Conservation (phyloP, 192 early-diverging fungal species). For the Phycomyces blakesleeanus region DNA sequence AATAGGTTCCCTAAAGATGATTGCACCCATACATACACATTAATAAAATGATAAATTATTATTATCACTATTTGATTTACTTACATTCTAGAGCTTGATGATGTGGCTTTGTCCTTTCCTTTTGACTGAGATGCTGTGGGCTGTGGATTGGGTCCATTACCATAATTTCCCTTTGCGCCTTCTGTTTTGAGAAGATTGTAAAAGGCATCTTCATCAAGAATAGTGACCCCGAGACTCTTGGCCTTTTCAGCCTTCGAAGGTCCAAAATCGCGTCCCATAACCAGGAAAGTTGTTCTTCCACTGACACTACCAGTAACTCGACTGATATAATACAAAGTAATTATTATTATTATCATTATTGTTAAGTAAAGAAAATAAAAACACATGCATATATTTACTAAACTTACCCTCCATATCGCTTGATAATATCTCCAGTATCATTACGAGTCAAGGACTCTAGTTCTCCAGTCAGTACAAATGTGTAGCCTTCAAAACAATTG, state of each 20-base stretch:
- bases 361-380: slow-evolving; percentile 1
- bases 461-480: slow-evolving; percentile 96
- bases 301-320: slow-evolving; percentile 71
- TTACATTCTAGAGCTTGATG: background rate
- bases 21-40: too few species aligned
- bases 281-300: slow-evolving; percentile 79
- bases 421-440: slow-evolving; percentile 77
- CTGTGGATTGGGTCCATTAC: too few species aligned
- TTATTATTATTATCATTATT: too few species aligned
- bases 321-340: too few species aligned
- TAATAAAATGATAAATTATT: too few species aligned
- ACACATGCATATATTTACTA: slow-evolving; percentile 1
- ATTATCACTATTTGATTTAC: too few species aligned
- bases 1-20: background rate
- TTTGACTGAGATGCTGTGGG: slow-evolving; percentile 19
- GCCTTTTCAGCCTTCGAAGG: slow-evolving; percentile 80
- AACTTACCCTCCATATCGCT: slow-evolving; percentile 77
- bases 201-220: slow-evolving; percentile 81
- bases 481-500: slow-evolving; percentile 48
- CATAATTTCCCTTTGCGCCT: slow-evolving; percentile 34
- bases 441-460: slow-evolving; percentile 71
- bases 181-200: slow-evolving; percentile 72
- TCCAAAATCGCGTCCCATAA: slow-evolving; percentile 87
- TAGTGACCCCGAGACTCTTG: slow-evolving; percentile 58
- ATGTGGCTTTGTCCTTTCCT: background rate